Percentiles rank a stretch among this genome's conserved stretches.
Evolutionary conservation across 371 early-diverging fungal genomes (phyloP).

Genomic region (Paraphysoderma sedebokerense): DNA sequence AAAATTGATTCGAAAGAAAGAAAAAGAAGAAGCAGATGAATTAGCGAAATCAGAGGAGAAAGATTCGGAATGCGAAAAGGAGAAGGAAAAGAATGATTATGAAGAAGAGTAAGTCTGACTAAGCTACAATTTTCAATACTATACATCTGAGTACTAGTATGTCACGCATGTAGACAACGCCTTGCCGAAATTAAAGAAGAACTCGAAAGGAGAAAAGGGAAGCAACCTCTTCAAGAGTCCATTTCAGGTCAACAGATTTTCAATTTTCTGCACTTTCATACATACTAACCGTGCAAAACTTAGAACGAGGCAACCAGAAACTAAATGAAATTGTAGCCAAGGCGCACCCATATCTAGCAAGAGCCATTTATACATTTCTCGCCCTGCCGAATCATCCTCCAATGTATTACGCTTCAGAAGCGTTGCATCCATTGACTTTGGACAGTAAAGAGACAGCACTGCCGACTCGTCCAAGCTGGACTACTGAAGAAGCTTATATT

Average conservation of each 20-base stretch:
- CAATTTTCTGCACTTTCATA: too few relatives aligned
- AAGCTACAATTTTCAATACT: too few relatives aligned
- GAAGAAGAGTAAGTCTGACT: not conserved
- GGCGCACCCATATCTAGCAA: not conserved
- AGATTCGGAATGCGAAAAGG: not conserved
- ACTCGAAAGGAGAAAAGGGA: too few relatives aligned
- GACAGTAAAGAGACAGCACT: not conserved
- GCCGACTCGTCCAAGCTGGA: not conserved
- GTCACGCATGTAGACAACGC: too few relatives aligned
- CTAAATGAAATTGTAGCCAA: not conserved
- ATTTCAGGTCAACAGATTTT: too few relatives aligned
- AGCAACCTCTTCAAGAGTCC: too few relatives aligned
- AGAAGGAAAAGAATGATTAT: not conserved
- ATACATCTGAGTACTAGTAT: too few relatives aligned
- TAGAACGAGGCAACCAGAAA: not conserved
- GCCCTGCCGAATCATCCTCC: not conserved
- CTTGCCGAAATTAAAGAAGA: too few relatives aligned
- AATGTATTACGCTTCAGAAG: conserved; percentile 1
- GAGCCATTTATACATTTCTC: not conserved
- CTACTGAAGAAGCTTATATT: not conserved
- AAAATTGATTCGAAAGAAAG: not conserved
- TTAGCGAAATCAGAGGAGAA: not conserved
- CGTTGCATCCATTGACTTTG: not conserved
- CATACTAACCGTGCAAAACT: too few relatives aligned
- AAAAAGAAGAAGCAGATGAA: too few relatives aligned